A percentile compares a stretch with the other conserved stretches of the same genome.
Evolutionary conservation across 176 grass and related monocot genomes (phyloP).

Genomic region (Metroxylon sagu): DNA sequence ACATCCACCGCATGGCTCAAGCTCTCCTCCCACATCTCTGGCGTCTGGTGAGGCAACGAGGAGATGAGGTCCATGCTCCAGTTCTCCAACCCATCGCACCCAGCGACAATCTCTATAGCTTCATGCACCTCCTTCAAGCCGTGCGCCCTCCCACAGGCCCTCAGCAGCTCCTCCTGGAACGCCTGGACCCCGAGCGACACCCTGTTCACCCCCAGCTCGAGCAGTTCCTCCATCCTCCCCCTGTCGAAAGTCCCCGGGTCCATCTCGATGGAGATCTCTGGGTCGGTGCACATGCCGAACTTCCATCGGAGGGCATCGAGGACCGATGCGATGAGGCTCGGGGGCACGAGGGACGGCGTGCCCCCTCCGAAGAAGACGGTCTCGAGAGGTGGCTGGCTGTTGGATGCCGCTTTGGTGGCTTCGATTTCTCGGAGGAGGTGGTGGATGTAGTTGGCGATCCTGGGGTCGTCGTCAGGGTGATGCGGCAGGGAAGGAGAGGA

Average conservation of each 20-base stretch:
- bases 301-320: conserved; percentile 44
- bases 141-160: conserved; percentile 62
- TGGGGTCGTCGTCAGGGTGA: conserved; percentile 39
- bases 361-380: conserved; percentile 81
- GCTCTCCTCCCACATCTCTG: conserved; percentile 85
- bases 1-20: conserved; percentile 49
- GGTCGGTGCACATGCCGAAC: conserved; percentile 43
- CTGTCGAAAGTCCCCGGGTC: conserved; percentile 69
- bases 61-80: conserved; percentile 98
- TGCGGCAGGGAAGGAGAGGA: background rate
- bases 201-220: conserved; percentile 64
- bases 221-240: conserved; percentile 31
- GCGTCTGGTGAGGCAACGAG: conserved; percentile 59
- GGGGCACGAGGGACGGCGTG: conserved; percentile 78
- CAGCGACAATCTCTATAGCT: conserved; percentile 42
- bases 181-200: conserved; percentile 82
- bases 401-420: conserved; percentile 29
- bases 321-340: conserved; percentile 39
- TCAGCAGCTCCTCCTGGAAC: conserved; percentile 73
- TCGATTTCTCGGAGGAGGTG: conserved; percentile 72
- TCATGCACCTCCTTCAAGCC: conserved; percentile 63
- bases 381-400: conserved; percentile 39
- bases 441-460: conserved; percentile 63
- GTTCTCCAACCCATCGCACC: conserved; percentile 54
- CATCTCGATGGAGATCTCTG: conserved; percentile 88